Base-by-base conservation (phyloP, 257 asterid genomes). In the Lantana camara region DNA sequence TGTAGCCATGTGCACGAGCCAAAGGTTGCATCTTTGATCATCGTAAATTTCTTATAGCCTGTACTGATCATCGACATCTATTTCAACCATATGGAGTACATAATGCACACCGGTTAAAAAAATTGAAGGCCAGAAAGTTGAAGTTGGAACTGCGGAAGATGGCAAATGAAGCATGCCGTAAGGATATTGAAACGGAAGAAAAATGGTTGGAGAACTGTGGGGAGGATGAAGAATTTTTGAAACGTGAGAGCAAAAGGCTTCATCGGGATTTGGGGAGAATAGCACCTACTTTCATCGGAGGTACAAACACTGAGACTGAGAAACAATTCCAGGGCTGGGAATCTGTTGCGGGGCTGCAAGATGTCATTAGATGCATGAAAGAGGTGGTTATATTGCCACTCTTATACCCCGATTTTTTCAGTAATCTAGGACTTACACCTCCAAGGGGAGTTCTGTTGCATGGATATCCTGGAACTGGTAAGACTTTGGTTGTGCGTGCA, bases 401-500 rank as follows among this genome's bases (percentile, higher is more conserved):
- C 24, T 37, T 94, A 65, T 94, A 94, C 76, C 99, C 99, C 16
- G 96, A 94, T 48, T 85, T 82, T 77, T 90, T 90, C 76, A 70
- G 58, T 75, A 90, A 86, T 80, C 73, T 94, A 49, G 98, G 99
- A 23, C 84, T 94, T 67, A 74, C 87, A 27, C 99, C 99, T 70
- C 99, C 99, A 51, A 85, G 98, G 77, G 99, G 99, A 70, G 95
- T 94, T 82, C 83, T 94, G 74, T 79, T 94, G 78, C 99, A 94
- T 75, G 99, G 99, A 71, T 79, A 88, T 79, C 98, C 99, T 61
- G 99, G 99, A 76, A 94, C 99, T 32, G 99, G 99, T 48, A 94
- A 94, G 82, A 94, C 99, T 38, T 79, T 94, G 88, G 89, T 86
- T 72, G 97, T 94, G 63, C 97, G 99, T 57, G 97, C 98, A 10